Percentiles rank a stretch among this genome's conserved stretches.
phyloP scores from a whole-genome alignment of 495 filamentous ascomycete genomes.

The Chlorociboria aeruginascens region DNA sequence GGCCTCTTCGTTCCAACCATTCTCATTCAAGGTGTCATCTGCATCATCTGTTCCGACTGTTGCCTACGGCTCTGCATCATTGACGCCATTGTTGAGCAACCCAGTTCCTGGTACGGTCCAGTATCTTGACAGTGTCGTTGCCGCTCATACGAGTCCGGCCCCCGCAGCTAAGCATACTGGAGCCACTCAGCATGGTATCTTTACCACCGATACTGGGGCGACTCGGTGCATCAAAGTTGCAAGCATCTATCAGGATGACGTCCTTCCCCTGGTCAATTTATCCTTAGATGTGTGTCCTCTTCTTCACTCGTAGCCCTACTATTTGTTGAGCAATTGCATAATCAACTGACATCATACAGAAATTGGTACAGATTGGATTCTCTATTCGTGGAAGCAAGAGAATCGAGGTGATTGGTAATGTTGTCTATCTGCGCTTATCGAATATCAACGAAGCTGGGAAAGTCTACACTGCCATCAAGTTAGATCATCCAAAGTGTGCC shows the following conservation, averaged over 20 bases:
- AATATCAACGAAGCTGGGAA: conserved; percentile 46
- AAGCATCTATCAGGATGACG: not conserved
- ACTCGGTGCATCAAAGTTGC: conserved; percentile 11
- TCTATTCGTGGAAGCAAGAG: not conserved
- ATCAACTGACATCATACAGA: conserved; percentile 1
- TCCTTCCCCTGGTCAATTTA: not conserved
- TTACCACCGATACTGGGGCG: conserved; percentile 12
- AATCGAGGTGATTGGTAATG: conserved; percentile 16
- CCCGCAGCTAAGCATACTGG: not conserved
- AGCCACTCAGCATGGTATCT: conserved; percentile 4
- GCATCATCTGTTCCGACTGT: not conserved
- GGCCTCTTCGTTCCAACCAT: conserved; percentile 21
- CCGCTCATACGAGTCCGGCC: not conserved
- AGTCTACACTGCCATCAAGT: conserved; percentile 30
- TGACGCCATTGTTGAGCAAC: not conserved
- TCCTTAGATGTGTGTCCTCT: conserved; percentile 4
- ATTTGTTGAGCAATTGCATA: not conserved
- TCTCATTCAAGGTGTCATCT: conserved; percentile 15
- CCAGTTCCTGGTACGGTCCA: conserved; percentile 1
- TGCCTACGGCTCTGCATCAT: not conserved
- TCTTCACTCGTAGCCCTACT: not conserved
- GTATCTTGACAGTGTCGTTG: conserved; percentile 2
- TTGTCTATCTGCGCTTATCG: conserved; percentile 41
- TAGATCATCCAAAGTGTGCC: conserved; percentile 30
- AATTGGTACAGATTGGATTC: not conserved